Evolutionary conservation across 768 basidiomycete species (phyloP), one percentile per base, ranked within the genome.

Genomic region (Phanerodontia chrysosporium): DNA sequence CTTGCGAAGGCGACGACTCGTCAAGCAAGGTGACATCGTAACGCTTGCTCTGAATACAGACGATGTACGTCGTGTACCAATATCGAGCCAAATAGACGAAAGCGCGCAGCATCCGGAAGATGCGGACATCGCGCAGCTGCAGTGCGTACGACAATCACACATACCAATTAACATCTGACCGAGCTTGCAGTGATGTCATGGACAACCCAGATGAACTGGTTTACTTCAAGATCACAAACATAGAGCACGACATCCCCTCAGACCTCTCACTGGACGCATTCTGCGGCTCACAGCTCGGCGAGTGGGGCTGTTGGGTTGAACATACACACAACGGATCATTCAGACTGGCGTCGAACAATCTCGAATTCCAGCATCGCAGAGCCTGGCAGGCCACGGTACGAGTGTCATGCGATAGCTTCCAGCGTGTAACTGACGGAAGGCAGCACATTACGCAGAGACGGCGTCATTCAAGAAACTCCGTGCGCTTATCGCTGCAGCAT

Each of bases 281-380:
- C 63, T 75, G 80, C 24, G 82, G 84, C 16, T 80, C 80, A 1
- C 78, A 80, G 0, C 70, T 80, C 21, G 90, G 89, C 4, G 84
- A 91, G 65, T 69, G 95, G 18, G 96, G 96, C 0, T 95, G 89
- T 66, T 90, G 90, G 81, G 78, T 97, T 21, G 92, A 98, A 65
- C 73, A 85, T 1, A 69, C 77, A 1, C 68, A 79, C 7, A 96
- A 21, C 84, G 85, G 55, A 83, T 98, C 66, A 71, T 90, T 8
- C 91, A 95, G 70, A 79, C 84, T 0, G 95, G 96, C 0, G 66
- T 91, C 7, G 92, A 93, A 65, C 82, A 89, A 61, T 76, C 76
- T 7, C 76, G 80, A 58, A 78, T 86, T 39, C 88, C 84, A 27
- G 80, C 83, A 67, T 72, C 77, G 4, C 73, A 72, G 28, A 18